These are phyloP conservation scores for Boletus reticuloceps DNA, from an alignment of 768 basidiomycete species.

Conservation along the genomic window DNA sequence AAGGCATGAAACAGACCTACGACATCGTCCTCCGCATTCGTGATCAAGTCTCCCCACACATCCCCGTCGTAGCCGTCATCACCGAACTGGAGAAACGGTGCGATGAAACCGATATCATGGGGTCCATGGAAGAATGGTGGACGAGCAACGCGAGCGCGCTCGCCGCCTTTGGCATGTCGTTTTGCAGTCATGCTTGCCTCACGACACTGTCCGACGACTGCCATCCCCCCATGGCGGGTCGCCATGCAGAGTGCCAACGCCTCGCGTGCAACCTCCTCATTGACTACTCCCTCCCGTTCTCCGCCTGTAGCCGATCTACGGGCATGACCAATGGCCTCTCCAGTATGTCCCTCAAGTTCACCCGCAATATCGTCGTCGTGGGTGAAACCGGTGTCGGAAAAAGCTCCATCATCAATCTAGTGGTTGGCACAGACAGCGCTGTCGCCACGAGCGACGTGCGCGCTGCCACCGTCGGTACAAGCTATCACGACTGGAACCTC, in stretches of 20 bases:
- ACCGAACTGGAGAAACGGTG: conserved; percentile 26
- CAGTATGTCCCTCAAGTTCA: conserved; percentile 15
- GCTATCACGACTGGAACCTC: conserved; percentile 23
- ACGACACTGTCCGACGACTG: conserved; percentile 23
- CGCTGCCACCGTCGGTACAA: conserved; percentile 20
- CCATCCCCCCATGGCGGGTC: conserved; percentile 17
- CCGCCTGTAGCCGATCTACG: not conserved
- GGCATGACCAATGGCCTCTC: conserved; percentile 2
- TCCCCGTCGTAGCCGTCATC: conserved; percentile 24
- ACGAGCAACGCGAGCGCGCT: not conserved
- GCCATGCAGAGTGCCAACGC: conserved; percentile 11
- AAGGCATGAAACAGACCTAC: conserved; percentile 22
- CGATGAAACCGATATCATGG: conserved; percentile 1
- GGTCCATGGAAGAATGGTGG: conserved; percentile 29
- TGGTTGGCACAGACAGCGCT: conserved; percentile 16
- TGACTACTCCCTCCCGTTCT: conserved; percentile 16
- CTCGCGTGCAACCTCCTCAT: conserved; percentile 24
- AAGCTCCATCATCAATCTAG: conserved; percentile 21
- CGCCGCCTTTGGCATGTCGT: conserved; percentile 8
- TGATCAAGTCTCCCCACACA: conserved; percentile 17
- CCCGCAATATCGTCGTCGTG: conserved; percentile 36
- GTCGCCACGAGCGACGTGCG: conserved; percentile 11
- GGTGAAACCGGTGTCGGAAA: conserved; percentile 36
- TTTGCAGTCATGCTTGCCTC: conserved; percentile 21
- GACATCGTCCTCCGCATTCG: conserved; percentile 15